A percentile compares a stretch with the other conserved stretches of the same genome.
Conservation (phyloP, 345 rosid species). For the Linum tenue region DNA sequence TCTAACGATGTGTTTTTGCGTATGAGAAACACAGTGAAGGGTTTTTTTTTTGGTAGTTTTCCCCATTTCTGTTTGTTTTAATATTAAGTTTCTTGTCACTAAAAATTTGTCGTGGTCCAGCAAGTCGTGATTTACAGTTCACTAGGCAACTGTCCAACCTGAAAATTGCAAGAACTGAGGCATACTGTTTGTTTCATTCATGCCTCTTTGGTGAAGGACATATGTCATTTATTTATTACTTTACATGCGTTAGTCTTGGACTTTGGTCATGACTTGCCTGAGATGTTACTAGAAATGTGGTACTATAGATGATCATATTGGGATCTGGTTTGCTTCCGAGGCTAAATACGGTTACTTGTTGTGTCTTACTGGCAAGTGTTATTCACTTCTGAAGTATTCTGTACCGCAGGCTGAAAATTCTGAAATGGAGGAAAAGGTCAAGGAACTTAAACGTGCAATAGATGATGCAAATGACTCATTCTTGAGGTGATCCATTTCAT, state of each 20-base stretch:
- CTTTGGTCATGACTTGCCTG: no score
- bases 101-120: neutral
- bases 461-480: conserved; percentile 41
- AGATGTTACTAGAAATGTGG: no score
- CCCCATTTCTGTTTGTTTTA: neutral
- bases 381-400: conserved; percentile 3
- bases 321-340: neutral
- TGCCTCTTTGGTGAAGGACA: no score
- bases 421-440: conserved; percentile 60
- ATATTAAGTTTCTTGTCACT: no score
- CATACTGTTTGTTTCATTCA: no score
- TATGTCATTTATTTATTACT: no score
- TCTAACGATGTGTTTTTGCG: neutral
- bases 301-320: neutral
- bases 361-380: neutral
- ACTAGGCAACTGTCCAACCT: no score
- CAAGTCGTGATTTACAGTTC: no score
- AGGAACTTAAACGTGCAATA: conserved; percentile 45
- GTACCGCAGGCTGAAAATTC: conserved; percentile 68
- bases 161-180: no score
- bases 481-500: conserved; percentile 35
- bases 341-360: neutral
- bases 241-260: no score
- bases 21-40: neutral
- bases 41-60: no score